These are phyloP conservation scores for Chytriomyces confervae DNA, from an alignment of 192 early-diverging fungal species.

Conservation along the genomic window DNA sequence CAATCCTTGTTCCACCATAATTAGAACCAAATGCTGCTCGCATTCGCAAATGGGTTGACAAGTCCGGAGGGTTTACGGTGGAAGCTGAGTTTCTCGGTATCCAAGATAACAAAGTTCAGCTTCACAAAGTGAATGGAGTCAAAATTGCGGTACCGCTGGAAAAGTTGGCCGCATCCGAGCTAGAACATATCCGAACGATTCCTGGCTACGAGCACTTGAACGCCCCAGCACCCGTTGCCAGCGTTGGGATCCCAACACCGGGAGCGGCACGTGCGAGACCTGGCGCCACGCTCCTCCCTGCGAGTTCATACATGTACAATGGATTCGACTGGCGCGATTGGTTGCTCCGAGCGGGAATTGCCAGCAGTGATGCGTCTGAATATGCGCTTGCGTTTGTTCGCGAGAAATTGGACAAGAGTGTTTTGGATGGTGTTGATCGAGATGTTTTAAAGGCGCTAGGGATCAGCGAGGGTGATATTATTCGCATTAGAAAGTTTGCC, in stretches of 20 bases:
- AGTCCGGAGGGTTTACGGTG: conserved; percentile 87
- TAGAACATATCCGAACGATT: conserved; percentile 50
- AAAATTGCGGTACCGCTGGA: conserved; percentile 90
- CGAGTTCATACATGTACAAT: conserved; percentile 57
- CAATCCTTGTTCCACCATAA: conserved; percentile 2
- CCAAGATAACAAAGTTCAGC: conserved; percentile 82
- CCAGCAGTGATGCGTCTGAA: conserved; percentile 74
- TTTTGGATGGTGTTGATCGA: conserved; percentile 76
- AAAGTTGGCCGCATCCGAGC: conserved; percentile 73
- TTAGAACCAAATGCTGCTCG: conserved; percentile 65
- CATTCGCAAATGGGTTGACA: conserved; percentile 91
- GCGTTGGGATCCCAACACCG: conserved; percentile 37
- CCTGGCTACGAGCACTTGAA: conserved; percentile 47
- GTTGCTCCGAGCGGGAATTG: conserved; percentile 75
- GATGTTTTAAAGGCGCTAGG: conserved; percentile 79
- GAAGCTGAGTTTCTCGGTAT: conserved; percentile 86
- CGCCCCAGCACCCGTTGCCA: conserved; percentile 24
- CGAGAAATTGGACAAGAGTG: conserved; percentile 83
- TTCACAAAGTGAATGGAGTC: conserved; percentile 95
- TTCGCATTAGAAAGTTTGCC: conserved; percentile 71
- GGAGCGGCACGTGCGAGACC: conserved; percentile 12
- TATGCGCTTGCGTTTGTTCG: conserved; percentile 86
- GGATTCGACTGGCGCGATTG: conserved; percentile 97
- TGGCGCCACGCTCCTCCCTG: conserved; percentile 41
- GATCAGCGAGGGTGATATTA: conserved; percentile 84